Evolutionary conservation across 2,329 filamentous ascomycete genomes (phyloP).

Genomic region (Fusarium pseudocircinatum): DNA sequence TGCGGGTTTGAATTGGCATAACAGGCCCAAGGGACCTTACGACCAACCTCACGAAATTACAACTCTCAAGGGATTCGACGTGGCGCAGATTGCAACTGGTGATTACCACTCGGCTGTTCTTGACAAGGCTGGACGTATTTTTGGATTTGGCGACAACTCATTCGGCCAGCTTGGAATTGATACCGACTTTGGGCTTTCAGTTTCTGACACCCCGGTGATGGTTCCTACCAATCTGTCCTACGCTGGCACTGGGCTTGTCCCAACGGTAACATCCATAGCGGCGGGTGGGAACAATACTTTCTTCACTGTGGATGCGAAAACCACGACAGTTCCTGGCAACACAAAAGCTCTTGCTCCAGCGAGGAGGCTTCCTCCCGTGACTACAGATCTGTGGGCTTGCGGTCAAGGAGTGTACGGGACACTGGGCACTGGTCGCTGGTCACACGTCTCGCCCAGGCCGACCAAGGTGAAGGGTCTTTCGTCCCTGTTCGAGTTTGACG

Average conservation of each 20-base stretch:
- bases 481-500: constrained; percentile 87
- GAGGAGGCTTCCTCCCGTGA: constrained; percentile 46
- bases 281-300: constrained; percentile 90
- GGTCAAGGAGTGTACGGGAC: constrained; percentile 86
- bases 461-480: constrained; percentile 85
- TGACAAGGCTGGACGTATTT: constrained; percentile 79
- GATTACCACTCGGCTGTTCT: constrained; percentile 87
- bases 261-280: constrained; percentile 78
- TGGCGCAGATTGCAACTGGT: constrained; percentile 81
- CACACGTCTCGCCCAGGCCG: constrained; percentile 81
- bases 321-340: constrained; percentile 47
- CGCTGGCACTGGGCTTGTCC: constrained; percentile 67
- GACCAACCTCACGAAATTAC: constrained; percentile 85
- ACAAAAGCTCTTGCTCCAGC: constrained; percentile 42
- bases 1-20: constrained; percentile 82
- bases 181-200: constrained; percentile 67
- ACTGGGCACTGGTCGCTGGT: constrained; percentile 88
- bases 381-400: constrained; percentile 81
- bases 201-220: constrained; percentile 74
- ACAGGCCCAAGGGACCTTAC: constrained; percentile 78
- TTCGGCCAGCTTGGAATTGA: constrained; percentile 92
- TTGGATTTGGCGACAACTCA: constrained; percentile 90
- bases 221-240: constrained; percentile 80
- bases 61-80: constrained; percentile 74
- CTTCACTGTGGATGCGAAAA: constrained; percentile 82